phyloP scores from a whole-genome alignment of 371 early-diverging fungal species.

The Umbelopsis sp. region DNA sequence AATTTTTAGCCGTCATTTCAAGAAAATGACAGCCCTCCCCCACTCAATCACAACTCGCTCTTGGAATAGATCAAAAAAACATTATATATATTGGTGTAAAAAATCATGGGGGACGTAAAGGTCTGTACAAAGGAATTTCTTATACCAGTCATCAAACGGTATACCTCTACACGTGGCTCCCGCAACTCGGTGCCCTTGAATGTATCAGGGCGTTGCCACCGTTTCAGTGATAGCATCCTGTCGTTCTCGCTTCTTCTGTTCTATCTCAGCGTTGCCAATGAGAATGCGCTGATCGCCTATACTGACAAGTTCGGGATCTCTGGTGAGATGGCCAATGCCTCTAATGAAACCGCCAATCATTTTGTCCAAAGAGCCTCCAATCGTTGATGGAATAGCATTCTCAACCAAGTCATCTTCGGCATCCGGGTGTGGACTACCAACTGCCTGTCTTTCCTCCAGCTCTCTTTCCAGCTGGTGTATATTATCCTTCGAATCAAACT shows the following conservation, averaged over 20 bases:
- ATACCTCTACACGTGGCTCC: too few species aligned
- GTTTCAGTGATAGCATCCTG: background rate
- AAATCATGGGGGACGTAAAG: too few species aligned
- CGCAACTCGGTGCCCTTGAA: background rate
- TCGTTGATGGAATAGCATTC: conserved; percentile 6
- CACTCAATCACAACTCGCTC: too few species aligned
- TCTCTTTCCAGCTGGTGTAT: conserved; percentile 4
- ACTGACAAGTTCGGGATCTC: background rate
- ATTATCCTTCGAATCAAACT: conserved; percentile 5
- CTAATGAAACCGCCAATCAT: background rate
- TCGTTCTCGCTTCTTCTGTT: conserved; percentile 8
- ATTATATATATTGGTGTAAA: too few species aligned
- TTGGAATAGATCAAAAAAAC: too few species aligned
- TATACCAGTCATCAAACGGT: too few species aligned
- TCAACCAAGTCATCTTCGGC: background rate
- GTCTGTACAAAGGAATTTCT: too few species aligned
- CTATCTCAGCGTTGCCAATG: background rate
- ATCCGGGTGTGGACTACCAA: background rate
- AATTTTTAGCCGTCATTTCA: background rate
- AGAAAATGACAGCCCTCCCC: background rate
- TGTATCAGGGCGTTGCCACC: background rate
- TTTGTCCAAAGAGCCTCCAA: conserved; percentile 11
- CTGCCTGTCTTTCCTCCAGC: background rate
- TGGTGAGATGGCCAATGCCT: conserved; percentile 5
- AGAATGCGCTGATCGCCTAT: background rate